These are phyloP conservation scores for Nephelium lappaceum DNA, from an alignment of 345 rosid genomes.

Conservation along the genomic window DNA sequence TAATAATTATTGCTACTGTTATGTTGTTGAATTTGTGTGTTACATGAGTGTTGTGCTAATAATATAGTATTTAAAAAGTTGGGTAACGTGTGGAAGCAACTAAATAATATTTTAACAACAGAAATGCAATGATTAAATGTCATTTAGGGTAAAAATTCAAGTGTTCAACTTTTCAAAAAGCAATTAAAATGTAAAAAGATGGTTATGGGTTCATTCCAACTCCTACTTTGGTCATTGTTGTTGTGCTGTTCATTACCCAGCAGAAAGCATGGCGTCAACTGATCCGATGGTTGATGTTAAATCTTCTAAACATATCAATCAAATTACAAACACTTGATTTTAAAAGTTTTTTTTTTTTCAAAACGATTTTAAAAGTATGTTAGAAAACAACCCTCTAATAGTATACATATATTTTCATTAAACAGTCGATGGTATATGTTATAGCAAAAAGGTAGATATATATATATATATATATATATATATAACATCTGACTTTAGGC, in stretches of 20 bases:
- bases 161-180: not conserved
- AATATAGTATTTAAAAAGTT: too few relatives aligned
- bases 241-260: not conserved
- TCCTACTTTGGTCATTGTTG: not conserved
- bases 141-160: not conserved
- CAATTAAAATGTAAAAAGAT: not conserved
- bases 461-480: too few relatives aligned
- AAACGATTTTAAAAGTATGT: too few relatives aligned
- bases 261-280: not conserved
- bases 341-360: too few relatives aligned
- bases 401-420: too few relatives aligned
- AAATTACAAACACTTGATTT: not conserved
- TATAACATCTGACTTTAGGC: too few relatives aligned
- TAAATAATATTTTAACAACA: not conserved
- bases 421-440: too few relatives aligned
- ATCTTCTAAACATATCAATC: not conserved
- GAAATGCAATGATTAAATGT: not conserved
- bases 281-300: conserved; percentile 14
- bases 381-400: too few relatives aligned
- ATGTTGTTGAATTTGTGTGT: too few relatives aligned
- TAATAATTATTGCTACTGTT: too few relatives aligned
- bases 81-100: not conserved
- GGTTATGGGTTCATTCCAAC: not conserved
- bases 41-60: too few relatives aligned
- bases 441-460: too few relatives aligned